Evolutionary conservation across 352 stramenopile species (phyloP).

Genomic region (Phytophthora chlamydospora): DNA sequence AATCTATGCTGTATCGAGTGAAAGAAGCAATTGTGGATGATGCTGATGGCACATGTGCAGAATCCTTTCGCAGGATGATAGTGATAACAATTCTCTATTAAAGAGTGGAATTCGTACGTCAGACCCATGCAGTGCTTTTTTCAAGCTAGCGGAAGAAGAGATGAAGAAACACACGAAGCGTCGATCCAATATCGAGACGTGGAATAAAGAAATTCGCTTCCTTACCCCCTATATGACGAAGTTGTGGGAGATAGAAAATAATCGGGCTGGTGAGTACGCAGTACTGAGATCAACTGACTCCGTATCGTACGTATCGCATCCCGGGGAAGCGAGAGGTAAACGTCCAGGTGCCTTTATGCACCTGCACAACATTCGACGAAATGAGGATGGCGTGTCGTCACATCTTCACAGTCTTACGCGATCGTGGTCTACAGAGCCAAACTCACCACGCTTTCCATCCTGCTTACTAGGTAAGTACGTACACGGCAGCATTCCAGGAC

Average conservation of each 20-base stretch:
- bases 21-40: no score
- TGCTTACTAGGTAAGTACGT: background rate
- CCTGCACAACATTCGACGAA: conserved; percentile 4
- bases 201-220: background rate
- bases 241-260: background rate
- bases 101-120: background rate
- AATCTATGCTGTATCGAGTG: no score
- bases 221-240: background rate
- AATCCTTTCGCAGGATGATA: no score
- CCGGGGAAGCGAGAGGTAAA: background rate
- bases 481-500: no score
- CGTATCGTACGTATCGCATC: conserved; percentile 1
- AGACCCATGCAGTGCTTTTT: background rate
- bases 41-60: no score
- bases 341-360: background rate
- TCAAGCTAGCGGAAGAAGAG: background rate
- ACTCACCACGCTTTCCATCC: background rate
- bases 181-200: background rate
- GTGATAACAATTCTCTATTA: background rate
- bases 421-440: background rate
- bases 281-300: background rate
- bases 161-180: conserved; percentile 5
- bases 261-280: background rate
- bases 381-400: conserved; percentile 4
- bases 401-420: background rate